Base-by-base conservation (phyloP, 2,329 filamentous ascomycete species). In the Epichloe festucae region DNA sequence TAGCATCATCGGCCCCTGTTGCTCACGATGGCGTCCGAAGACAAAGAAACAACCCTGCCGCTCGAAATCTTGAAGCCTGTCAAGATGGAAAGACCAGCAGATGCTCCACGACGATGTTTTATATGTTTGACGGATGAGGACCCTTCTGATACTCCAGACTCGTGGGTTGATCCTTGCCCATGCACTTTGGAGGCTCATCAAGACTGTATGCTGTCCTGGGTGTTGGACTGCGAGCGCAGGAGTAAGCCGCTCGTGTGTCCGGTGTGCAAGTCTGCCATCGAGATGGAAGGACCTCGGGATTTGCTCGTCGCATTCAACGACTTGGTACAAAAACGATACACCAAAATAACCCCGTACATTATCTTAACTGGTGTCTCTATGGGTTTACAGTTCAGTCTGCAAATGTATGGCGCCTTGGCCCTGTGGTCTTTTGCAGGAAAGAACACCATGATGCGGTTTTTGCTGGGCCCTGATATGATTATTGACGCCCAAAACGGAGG, bases 111-210 rank as follows among this genome's bases (percentile, higher is more conserved):
- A 48, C 73, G 71, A 60, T 84, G 81, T 70, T 84, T 81, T 67
- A 80, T 84, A 60, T 84, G 81, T 62, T 72, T 82, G 34, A 73
- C 72, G 56, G 79, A 79, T 48, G 71, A 81, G 56, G 70, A 70
- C 27, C 73, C 79, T 40, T 67, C 64, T 10, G 66, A 70, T 19
- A 62, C 73, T 8, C 72, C 76, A 4, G 65, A 69, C 45, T 67
- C 72, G 51, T 98, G 93, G 91, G 82, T 88, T 44, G 87, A 85
- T 51, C 90, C 93, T 2, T 98, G 93, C 65, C 85, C 85, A 0
- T 98, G 93, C 68, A 89, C 87, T 12, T 75, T 98, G 40, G 87
- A 87, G 52, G 93, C 90, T 1, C 93, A 98, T 65, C 89, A 97
- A 65, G 79, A 82, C 54, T 95, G 90, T 65, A 76, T 97, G 57